Evolutionary conservation across 2,329 filamentous ascomycete genomes (phyloP), one percentile per base, ranked within the genome.

Genomic region (Fusarium algeriense): DNA sequence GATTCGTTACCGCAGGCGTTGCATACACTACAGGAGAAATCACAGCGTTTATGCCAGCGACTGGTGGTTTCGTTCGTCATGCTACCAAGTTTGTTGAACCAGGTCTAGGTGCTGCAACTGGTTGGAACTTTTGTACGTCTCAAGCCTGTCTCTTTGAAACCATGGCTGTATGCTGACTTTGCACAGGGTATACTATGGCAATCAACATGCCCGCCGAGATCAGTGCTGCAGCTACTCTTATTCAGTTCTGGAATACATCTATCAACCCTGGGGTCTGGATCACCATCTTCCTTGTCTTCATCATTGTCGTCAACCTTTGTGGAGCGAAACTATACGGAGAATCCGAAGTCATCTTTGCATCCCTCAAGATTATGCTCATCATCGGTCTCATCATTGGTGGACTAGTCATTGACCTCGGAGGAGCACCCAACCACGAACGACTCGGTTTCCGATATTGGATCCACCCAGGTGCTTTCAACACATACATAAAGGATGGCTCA

Each of bases 181-280:
- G 0, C 13, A 3, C 10, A 55, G 40, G 53, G 38, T 55, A 55
- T 2, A 55, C 53, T 1, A 55, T 55, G 53, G 28, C 53, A 12
- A 55, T 55, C n/a, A 55, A 55, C 17, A 55, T 55, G 28, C 53
- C 53, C 1, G 53, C 53, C 17, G 53, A 55, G 28, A 55, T 55
- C 5, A 55, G 53, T 10, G 53, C 53, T 8, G 53, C 53, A 5
- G 53, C 53, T 0, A 55, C 38, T 0, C 53, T 55, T 3, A 30
- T 55, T 1, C 38, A 55, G 0, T 55, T 46, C 26, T 55, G 53
- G 53, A 46, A 55, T 11, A 55, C 53, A 9, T 55, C 53, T 1
- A 35, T 55, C 20, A 55, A 55, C 7, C 38, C 38, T 2, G 53
- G 53, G 1, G 30, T 55, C 5, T 55, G 53, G 53, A 55, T 55